phyloP scores from a whole-genome alignment of 164 flowering plant species.

The Umbilicus rupestris region DNA sequence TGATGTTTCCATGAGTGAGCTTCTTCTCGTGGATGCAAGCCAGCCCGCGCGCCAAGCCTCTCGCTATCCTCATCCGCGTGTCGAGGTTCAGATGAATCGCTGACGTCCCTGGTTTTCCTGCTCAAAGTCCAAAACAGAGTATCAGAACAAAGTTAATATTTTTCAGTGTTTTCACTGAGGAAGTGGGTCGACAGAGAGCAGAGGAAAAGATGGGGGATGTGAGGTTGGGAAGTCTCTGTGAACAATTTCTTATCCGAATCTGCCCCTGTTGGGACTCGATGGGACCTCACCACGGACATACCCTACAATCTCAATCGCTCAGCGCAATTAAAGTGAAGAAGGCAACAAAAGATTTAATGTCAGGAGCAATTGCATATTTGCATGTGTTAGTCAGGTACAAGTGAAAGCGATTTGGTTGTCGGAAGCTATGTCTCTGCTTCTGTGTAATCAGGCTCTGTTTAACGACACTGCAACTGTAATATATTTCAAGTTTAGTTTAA shows the following conservation, averaged over 20 bases:
- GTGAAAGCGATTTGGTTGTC: background rate
- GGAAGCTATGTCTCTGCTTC: background rate
- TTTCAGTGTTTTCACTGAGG: too few relatives aligned
- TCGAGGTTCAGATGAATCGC: conserved; percentile 29
- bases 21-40: conserved; percentile 62
- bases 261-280: too few relatives aligned
- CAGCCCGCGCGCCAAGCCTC: conserved; percentile 50
- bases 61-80: conserved; percentile 44
- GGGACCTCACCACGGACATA: too few relatives aligned
- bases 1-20: conserved; percentile 50
- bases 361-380: background rate
- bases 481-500: background rate
- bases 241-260: too few relatives aligned
- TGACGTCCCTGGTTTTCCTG: conserved; percentile 41
- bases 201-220: too few relatives aligned
- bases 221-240: too few relatives aligned
- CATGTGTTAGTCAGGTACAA: background rate
- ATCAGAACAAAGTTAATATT: background rate
- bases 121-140: conserved; percentile 5
- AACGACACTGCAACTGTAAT: too few relatives aligned
- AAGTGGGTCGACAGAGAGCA: too few relatives aligned
- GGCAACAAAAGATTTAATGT: background rate
- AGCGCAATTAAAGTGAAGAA: background rate
- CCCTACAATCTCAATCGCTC: too few relatives aligned
- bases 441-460: background rate